Evolutionary conservation across 768 basidiomycete genomes (phyloP), one percentile per base, ranked within the genome.

Genomic region (Boletus pseudopeckii): DNA sequence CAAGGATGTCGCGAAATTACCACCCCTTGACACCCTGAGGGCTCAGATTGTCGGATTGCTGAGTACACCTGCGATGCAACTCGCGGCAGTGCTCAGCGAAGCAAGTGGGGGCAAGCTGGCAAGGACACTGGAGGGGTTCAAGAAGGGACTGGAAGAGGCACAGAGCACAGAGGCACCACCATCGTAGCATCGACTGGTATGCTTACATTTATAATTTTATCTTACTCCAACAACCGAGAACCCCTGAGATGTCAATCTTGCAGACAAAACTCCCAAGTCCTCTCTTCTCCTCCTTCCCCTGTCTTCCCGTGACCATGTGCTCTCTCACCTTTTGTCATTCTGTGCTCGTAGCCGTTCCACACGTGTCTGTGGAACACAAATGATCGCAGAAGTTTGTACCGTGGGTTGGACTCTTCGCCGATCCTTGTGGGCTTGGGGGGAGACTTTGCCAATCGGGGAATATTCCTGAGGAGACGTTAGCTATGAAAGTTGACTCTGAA

Each of bases 301-400:
- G 82, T 90, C 73, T 69, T 85, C 26, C 80, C 82, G 38, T 74
- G 80, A 28, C 82, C 86, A 65, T 80, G 80, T 0, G 69, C 89
- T 67, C 81, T 77, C 74, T 81, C 91, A 6, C 95, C 95, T 64
- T 93, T 88, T 4, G 96, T 97, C 85, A 96, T 88, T n/a, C 91
- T 76, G 68, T 98, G 96, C 61, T 86, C 86, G 62, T 98, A 98
- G 1, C 91, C 92, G 45, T 80, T 81, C 84, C 92, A 98, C 0
- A 74, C 57, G 10, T 68, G 68, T 39, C 89, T 76, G 39, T 83
- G 74, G 65, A 98, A 98, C 17, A 69, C 75, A 69, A 95, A 98
- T 1, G 92, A 95, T 28, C 90, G 81, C 17, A 92, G 67, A 11
- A 88, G 77, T 2, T 69, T 78, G 66, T 88, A 98, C 5, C 69